Base-by-base conservation (phyloP, 1,284 basidiomycete species). In the Fomitiporia mediterranea region DNA sequence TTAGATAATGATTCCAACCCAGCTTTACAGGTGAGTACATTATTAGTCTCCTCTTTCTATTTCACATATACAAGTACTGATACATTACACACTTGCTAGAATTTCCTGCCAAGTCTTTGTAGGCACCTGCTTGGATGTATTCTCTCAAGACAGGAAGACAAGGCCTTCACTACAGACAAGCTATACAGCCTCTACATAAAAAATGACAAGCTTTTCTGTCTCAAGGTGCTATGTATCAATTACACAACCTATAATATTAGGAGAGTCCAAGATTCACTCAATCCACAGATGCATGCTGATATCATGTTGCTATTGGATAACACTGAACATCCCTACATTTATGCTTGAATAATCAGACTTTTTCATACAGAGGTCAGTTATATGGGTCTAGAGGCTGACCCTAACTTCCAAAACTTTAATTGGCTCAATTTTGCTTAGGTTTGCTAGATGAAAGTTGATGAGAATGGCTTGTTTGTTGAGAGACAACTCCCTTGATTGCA, bases 161-260 rank as follows among this genome's bases (percentile, higher is more conserved):
- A 27, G 28, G 46, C 55, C 2, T 66, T 61, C 48, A 56, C 62
- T 0, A 42, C 48, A 13, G 55, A 32, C 5, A 55, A 66, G 11
- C 55, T 57, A 2, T 46, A 57, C 11, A 42, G 43, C 27, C 44
- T 67, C 1, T 15, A 51, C 28, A 63, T 68, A 30, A 47, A 59
- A 11, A 51, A 60, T 19, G 53, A 63, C 38, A 60, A 61, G 1
- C 62, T 78, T 0, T 75, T 71, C 55, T 46, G 43, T 0, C 66
- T 70, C 52, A 65, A 68, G 17, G 60, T 60, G 0, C 38, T 72
- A 15, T 62, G 63, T 0, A 53, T 78, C 51, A 75, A 78, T 51
- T 78, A 74, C 59, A 78, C 73, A 0, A 76, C 72, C 1, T 79
- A 79, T 55, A 69, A 79, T 51, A 51, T 75, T 13, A 65, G 66